Conservation (phyloP, 2,329 filamentous ascomycete genomes). For the Sordariomycetes sp. region DNA sequence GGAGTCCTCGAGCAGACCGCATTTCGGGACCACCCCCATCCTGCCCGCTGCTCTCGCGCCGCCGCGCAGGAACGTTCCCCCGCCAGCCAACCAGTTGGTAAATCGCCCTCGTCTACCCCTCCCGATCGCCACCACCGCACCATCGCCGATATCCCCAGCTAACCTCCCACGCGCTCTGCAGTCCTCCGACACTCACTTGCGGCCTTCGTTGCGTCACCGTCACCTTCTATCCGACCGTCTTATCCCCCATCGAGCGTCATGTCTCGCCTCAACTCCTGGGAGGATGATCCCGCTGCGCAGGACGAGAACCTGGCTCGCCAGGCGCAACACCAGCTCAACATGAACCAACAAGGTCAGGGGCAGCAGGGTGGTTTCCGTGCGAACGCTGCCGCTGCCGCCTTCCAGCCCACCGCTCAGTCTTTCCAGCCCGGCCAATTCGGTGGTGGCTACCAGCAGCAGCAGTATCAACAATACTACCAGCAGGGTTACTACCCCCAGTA, state of each 20-base stretch:
- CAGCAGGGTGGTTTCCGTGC: conserved; percentile 35
- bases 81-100: not conserved
- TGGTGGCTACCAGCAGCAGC: conserved; percentile 43
- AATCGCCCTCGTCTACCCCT: not conserved
- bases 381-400: conserved; percentile 53
- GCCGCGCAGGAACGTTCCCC: not conserved
- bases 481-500: conserved; percentile 51
- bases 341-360: conserved; percentile 37
- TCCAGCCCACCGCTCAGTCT: conserved; percentile 59
- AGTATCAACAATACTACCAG: conserved; percentile 45
- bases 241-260: conserved; percentile 35
- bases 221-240: not conserved
- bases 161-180: not conserved
- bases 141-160: not conserved
- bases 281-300: conserved; percentile 72
- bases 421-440: conserved; percentile 68
- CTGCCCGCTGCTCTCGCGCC: not conserved
- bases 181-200: not conserved
- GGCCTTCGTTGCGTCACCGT: not conserved
- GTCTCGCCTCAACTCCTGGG: conserved; percentile 91
- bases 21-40: not conserved
- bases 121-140: not conserved
- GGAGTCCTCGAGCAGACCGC: not conserved
- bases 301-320: conserved; percentile 71
- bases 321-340: conserved; percentile 63